These are phyloP conservation scores for Phylloporus arenicola DNA, from an alignment of 768 basidiomycete genomes.

Conservation along the genomic window DNA sequence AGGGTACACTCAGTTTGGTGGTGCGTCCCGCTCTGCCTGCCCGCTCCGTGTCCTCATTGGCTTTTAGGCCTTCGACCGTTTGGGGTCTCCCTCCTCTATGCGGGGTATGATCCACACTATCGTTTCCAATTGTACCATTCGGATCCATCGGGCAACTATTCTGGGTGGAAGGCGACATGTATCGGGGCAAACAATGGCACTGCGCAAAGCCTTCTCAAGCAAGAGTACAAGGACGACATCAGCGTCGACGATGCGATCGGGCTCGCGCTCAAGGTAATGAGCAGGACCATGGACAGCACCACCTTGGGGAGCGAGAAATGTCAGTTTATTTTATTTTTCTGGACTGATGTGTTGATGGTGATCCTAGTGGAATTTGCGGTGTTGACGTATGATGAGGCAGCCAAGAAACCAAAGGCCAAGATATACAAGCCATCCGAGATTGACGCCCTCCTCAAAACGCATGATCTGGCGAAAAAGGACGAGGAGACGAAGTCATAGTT, in stretches of 20 bases:
- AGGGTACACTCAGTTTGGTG: conserved; percentile 96
- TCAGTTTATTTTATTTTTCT: conserved; percentile 41
- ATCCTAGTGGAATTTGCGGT: conserved; percentile 92
- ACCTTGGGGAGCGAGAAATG: conserved; percentile 94
- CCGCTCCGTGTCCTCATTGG: background rate
- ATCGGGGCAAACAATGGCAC: conserved; percentile 98
- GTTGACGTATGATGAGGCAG: conserved; percentile 73
- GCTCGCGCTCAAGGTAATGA: conserved; percentile 92
- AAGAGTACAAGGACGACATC: conserved; percentile 97
- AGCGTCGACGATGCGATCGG: conserved; percentile 85
- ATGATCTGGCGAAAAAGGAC: conserved; percentile 84
- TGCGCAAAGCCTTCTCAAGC: conserved; percentile 90
- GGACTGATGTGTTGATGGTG: conserved; percentile 1
- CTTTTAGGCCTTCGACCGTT: conserved; percentile 85
- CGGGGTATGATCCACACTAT: conserved; percentile 95
- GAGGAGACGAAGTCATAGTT: conserved; percentile 67
- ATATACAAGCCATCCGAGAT: conserved; percentile 89
- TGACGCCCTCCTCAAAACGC: conserved; percentile 70
- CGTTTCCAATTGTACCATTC: conserved; percentile 97
- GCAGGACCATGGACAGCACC: conserved; percentile 99
- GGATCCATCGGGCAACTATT: conserved; percentile 97
- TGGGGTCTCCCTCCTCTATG: conserved; percentile 94
- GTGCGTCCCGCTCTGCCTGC: conserved; percentile 36
- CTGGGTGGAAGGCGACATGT: conserved; percentile 97
- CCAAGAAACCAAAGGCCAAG: conserved; percentile 80